Base-by-base conservation (phyloP, 2,329 filamentous ascomycete species). In the Fusarium sp. region DNA sequence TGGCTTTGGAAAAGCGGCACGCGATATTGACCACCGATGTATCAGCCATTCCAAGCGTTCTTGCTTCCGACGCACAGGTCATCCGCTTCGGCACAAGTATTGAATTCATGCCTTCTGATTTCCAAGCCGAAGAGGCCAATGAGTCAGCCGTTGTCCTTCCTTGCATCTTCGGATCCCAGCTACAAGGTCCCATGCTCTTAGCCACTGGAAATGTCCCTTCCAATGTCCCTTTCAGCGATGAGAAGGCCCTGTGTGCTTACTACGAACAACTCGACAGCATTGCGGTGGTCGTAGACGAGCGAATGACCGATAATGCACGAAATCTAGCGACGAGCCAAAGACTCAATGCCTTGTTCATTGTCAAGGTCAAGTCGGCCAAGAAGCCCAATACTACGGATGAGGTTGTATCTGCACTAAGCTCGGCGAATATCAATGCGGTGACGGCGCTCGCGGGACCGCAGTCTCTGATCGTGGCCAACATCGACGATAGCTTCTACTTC, bases 281-380 rank as follows among this genome's bases (percentile, higher is more conserved):
- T 7, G 30, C 15, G 0, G 59, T 64, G 1, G 24, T 64, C 0
- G 59, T 64, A 0, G 52, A 64, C 8, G 59, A 64, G 8, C 30
- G 35, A 6, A 64, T 64, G 59, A 64, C 61, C 0, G 61, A 64
- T 1, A 64, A 64, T 30, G 59, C 61, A 8, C 59, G 61, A 14
- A 64, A 64, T 10, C 6, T 64, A n/a, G 45, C 61, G 2, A 28
- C 59, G 0, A 14, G 41, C 2, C 6, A 52, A 1, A 13, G 59
- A 19, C 19, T 64, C 2, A 64, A 64, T 13, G 61, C 61, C 0
- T 1, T 64, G 5, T 64, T 59, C 45, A 39, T 64, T 3, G 30
- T 64, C 13, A 60, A 64, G 30, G 13, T 64, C 0, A 10, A 47
- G 17, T 14, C 28, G 0, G 14, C 30, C n/a, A 22, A 58, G 11